These are phyloP conservation scores for Hermanozyma aechmeae DNA, from an alignment of 805 yeast genomes.

Conservation along the genomic window DNA sequence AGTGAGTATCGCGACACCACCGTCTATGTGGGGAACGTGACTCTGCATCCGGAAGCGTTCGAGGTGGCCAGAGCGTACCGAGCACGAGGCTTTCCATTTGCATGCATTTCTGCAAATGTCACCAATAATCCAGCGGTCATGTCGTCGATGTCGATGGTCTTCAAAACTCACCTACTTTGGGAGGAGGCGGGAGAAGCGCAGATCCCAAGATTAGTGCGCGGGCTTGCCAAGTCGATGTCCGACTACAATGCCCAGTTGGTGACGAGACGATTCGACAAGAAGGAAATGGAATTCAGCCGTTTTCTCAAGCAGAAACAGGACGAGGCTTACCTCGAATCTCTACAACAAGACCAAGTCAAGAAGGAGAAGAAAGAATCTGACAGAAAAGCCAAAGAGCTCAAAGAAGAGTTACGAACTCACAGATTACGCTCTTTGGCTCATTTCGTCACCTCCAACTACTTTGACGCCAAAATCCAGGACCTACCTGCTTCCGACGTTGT, in stretches of 20 bases:
- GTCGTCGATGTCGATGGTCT: slow-evolving; percentile 30
- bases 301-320: slow-evolving; percentile 33
- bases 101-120: slow-evolving; percentile 28
- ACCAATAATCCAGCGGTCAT: slow-evolving; percentile 24
- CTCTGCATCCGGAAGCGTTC: slow-evolving; percentile 25
- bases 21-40: slow-evolving; percentile 22
- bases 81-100: slow-evolving; percentile 23
- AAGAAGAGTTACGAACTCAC: slow-evolving; percentile 4
- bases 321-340: slow-evolving; percentile 30
- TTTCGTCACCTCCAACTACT: slow-evolving; percentile 8
- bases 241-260: slow-evolving; percentile 31
- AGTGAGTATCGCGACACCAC: slow-evolving; percentile 20
- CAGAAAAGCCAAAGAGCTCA: slow-evolving; percentile 6
- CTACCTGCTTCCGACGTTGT: slow-evolving; percentile 8
- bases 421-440: slow-evolving; percentile 12
- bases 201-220: slow-evolving; percentile 3
- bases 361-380: slow-evolving; percentile 31
- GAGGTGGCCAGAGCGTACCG: slow-evolving; percentile 27
- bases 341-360: slow-evolving; percentile 44
- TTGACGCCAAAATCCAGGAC: slow-evolving; percentile 4
- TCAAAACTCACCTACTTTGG: slow-evolving; percentile 19
- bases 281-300: slow-evolving; percentile 31
- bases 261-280: slow-evolving; percentile 26
- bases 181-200: neutral
- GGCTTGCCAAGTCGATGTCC: slow-evolving; percentile 16